Evolutionary conservation across 345 rosid genomes (phyloP).

Genomic region (Linum trigynum): DNA sequence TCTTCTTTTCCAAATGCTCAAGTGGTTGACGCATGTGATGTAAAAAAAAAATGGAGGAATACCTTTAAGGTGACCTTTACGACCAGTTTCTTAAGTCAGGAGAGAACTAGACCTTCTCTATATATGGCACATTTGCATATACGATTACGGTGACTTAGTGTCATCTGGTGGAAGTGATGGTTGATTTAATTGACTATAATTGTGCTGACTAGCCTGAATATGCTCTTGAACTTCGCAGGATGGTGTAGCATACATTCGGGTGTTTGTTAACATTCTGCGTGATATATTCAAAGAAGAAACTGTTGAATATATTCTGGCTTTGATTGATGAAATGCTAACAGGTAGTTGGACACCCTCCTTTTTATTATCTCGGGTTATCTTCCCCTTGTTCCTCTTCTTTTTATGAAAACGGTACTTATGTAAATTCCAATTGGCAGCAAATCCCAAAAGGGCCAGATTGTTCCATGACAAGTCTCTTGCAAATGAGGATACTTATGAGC

Average conservation of each 20-base stretch:
- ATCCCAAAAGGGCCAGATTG: conserved; percentile 79
- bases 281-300: conserved; percentile 93
- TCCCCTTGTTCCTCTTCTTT: not conserved
- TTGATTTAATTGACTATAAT: no score
- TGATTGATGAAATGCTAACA: conserved; percentile 83
- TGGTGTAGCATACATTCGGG: conserved; percentile 83
- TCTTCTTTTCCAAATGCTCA: not conserved
- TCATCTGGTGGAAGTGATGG: no score
- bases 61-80: not conserved
- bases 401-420: conserved; percentile 9
- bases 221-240: conserved; percentile 44
- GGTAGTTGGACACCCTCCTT: conserved; percentile 26
- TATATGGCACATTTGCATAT: no score
- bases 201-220: not conserved
- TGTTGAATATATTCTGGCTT: conserved; percentile 89
- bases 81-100: no score
- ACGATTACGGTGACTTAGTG: no score
- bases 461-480: conserved; percentile 79
- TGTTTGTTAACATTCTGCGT: conserved; percentile 76
- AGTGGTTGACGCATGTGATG: not conserved
- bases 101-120: no score
- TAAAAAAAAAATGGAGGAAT: no score
- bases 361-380: not conserved
- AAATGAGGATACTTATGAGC: conserved; percentile 75
- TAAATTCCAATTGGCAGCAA: conserved; percentile 45